Base-by-base conservation (phyloP, 176 grass and related monocot species). In the Stipa capillata region DNA sequence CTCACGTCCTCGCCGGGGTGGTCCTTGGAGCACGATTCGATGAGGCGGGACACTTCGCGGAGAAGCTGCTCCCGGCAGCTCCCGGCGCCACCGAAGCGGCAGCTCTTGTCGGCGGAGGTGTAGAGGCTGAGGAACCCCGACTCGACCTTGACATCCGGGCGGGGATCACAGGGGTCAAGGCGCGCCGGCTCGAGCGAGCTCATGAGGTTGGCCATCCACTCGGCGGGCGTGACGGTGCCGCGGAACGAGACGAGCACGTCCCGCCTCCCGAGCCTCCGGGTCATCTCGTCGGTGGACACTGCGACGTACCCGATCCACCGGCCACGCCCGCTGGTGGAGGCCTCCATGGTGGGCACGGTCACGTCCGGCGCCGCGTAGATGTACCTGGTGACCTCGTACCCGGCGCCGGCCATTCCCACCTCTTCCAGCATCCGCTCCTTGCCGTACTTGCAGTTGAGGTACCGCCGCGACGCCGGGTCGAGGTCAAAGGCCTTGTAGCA, bases 371-470 rank as follows among this genome's bases (percentile, higher is more conserved):
- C 73, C 0, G 89, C 89, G 8, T 91, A 94, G 60, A 94, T 76
- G 83, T 94, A 94, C 66, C 77, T 71, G 7, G 86, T 94, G 16
- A 94, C 57, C 23, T 11, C 43, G 43, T 94, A 94, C 8, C 86
- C 89, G 1, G 92, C 75, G 14, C 63, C 36, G 24, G 24, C 86
- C 76, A 94, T 64, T 18, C 92, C 92, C 41, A 86, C 85, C 31
- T 91, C 89, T 4, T 25, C 24, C 2, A 94, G 81, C 86, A 94
- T 89, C 16, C 84, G 79, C 4, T 25, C 49, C 84, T 85, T 87
- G 42, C 92, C 89, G 80, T 89, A 68, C 80, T 85, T 91, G 80
- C 92, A 94, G 75, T 89, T 89, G 56, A 94, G 84, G 66, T 91
- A 87, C 0, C 86, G 75, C 47, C 69, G 42, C 73, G 0, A 88